These are phyloP conservation scores for Silene vulgaris DNA, from an alignment of 179 eudicot genomes.

Conservation along the genomic window DNA sequence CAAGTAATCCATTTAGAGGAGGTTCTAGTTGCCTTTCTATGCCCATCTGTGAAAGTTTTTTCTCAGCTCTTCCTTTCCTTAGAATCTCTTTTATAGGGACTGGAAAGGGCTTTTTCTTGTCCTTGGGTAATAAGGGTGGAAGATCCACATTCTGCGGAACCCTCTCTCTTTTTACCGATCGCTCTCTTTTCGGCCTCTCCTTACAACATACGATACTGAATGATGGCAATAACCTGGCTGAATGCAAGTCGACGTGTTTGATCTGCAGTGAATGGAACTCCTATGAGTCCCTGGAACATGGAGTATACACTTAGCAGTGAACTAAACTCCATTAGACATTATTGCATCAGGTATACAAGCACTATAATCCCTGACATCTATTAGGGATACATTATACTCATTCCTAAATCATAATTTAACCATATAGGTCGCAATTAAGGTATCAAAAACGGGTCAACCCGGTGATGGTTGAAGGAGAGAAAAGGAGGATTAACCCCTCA, in stretches of 20 bases:
- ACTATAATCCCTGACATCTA: not conserved
- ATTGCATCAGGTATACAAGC: not conserved
- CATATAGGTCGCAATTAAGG: not conserved
- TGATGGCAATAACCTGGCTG: slow-evolving; percentile 23
- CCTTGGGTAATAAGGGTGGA: slow-evolving; percentile 68
- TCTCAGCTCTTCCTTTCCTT: slow-evolving; percentile 59
- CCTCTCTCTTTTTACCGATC: slow-evolving; percentile 33
- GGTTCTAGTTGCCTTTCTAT: slow-evolving; percentile 86
- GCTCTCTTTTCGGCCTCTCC: slow-evolving; percentile 30
- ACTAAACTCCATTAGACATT: not conserved
- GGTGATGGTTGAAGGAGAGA: not conserved
- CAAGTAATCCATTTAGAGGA: slow-evolving; percentile 75
- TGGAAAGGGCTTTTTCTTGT: slow-evolving; percentile 89
- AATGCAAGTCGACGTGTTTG: slow-evolving; percentile 26
- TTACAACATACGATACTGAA: slow-evolving; percentile 30
- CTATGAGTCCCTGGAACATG: slow-evolving; percentile 11
- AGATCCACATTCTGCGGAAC: slow-evolving; percentile 77
- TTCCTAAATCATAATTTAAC: not conserved
- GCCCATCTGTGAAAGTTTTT: slow-evolving; percentile 74
- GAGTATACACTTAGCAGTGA: not conserved
- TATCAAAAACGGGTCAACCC: not conserved
- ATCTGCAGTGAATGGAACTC: slow-evolving; percentile 34
- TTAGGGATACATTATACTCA: not conserved
- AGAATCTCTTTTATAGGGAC: slow-evolving; percentile 64
- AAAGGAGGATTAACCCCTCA: too few species aligned